Base-by-base conservation (phyloP, 441 rosid genomes). In the Aleurites moluccanus region DNA sequence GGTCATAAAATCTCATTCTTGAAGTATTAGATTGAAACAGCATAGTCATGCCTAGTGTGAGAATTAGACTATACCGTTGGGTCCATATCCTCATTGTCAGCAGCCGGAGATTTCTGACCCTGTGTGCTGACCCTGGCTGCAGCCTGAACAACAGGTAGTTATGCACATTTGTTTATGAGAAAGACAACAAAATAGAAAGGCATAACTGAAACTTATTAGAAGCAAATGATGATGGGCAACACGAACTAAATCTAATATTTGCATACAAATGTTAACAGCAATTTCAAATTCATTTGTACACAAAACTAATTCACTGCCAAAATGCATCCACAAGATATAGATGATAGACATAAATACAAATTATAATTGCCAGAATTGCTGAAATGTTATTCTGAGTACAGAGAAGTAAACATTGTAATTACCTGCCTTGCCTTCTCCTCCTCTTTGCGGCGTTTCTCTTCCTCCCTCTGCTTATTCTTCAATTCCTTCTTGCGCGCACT, bases 51-150 rank as follows among this genome's bases (percentile, higher is more conserved):
- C 47, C 27, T 35, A 35, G 21, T 70, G 28, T 56, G 50, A 25
- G 15, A 20, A 70, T 14, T 44, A 27, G 3, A 67, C 16, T 15
- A 73, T 83, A 94, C 98, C 45, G 92, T 92, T 44, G 97, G 92
- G 77, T 93, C 97, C 93, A 89, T 90, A 55, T 93, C 93, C 3
- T 93, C 94, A 61, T 89, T 88, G 65, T 88, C 98, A 75, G 80
- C 89, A 28, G 83, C 88, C 73, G 76, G 82, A 56, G 78, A 63
- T 78, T 81, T 88, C 82, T 80, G 84, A 78, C 42, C 78, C n/a
- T 83, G 87, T 38, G 81, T 69, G 75, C 78, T 76, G 14, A 79
- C 80, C 73, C 77, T 85, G 62, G 80, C 83, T 64, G 88, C 87
- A 56, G 88, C 85, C 88, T 85, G 79, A 64, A 84, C 6, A 57